A percentile compares a stretch with the other conserved stretches of the same genome.
Evolutionary conservation across 2,329 filamentous ascomycete genomes (phyloP).

Genomic region (Microcyclospora pomicola): DNA sequence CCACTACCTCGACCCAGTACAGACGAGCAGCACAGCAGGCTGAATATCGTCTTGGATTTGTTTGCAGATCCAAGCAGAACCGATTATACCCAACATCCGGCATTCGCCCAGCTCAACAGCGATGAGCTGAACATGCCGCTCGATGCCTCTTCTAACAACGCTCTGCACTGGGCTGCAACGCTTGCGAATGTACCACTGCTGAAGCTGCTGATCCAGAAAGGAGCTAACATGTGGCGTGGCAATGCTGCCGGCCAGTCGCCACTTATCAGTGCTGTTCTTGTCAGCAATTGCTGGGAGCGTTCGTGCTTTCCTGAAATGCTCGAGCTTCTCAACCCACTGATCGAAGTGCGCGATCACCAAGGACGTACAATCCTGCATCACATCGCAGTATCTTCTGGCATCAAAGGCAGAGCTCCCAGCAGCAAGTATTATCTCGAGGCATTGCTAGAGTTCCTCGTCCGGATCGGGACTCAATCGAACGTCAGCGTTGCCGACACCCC

Average conservation of each 20-base stretch:
- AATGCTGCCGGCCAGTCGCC: slow-evolving; percentile 87
- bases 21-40: slow-evolving; percentile 63
- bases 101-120: slow-evolving; percentile 60
- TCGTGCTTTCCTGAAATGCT: slow-evolving; percentile 81
- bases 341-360: slow-evolving; percentile 79
- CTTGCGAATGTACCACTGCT: slow-evolving; percentile 74
- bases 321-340: slow-evolving; percentile 75
- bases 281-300: slow-evolving; percentile 88
- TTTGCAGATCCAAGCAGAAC: slow-evolving; percentile 47
- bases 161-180: slow-evolving; percentile 91
- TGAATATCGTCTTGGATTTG: slow-evolving; percentile 65
- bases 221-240: slow-evolving; percentile 75
- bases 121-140: slow-evolving; percentile 85
- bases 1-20: slow-evolving; percentile 47
- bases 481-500: slow-evolving; percentile 39
- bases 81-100: slow-evolving; percentile 61
- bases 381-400: slow-evolving; percentile 88
- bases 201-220: slow-evolving; percentile 65
- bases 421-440: slow-evolving; percentile 95
- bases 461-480: slow-evolving; percentile 40
- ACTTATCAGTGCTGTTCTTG: slow-evolving; percentile 79
- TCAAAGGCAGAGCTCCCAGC: slow-evolving; percentile 81
- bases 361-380: slow-evolving; percentile 89
- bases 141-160: slow-evolving; percentile 76
- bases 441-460: slow-evolving; percentile 83